Conservation (phyloP, 345 rosid genomes). For the Murraya paniculata region DNA sequence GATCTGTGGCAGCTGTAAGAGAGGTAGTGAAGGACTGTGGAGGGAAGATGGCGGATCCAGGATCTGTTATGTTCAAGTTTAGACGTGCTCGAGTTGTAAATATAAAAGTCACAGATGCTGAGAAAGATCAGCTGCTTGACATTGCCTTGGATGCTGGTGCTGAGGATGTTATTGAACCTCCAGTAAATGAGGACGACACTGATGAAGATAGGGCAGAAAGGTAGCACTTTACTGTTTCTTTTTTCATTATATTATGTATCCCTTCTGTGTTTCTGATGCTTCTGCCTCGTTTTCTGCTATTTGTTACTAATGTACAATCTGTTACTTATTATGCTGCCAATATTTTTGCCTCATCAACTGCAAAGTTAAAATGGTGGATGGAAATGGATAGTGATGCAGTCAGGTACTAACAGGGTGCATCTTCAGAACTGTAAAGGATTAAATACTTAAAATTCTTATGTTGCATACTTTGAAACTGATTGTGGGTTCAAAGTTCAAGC, state of each 20-base stretch:
- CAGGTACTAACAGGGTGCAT: neutral
- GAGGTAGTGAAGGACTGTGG: constrained; percentile 85
- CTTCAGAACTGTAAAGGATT: neutral
- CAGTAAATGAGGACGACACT: constrained; percentile 58
- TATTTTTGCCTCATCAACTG: neutral
- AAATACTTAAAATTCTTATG: neutral
- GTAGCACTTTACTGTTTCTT: constrained; percentile 28
- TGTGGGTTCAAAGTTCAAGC: neutral
- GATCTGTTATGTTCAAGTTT: constrained; percentile 92
- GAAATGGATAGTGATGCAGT: neutral
- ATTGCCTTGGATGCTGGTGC: constrained; percentile 92
- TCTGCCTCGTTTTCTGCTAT: neutral
- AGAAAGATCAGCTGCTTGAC: constrained; percentile 71
- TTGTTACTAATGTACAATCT: neutral
- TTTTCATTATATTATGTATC: neutral
- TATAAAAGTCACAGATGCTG: constrained; percentile 67
- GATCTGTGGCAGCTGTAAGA: constrained; percentile 83
- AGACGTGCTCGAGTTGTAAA: constrained; percentile 72
- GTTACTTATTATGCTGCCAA: neutral
- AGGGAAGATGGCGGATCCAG: constrained; percentile 94
- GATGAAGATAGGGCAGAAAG: constrained; percentile 70
- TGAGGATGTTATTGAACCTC: constrained; percentile 94
- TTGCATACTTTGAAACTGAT: neutral
- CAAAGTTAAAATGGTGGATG: neutral
- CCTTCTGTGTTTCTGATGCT: neutral